A percentile compares a stretch with the other conserved stretches of the same genome.
These are phyloP conservation scores for Calamus simplicifolius DNA, from an alignment of 176 grass and related monocot genomes.

Conservation along the genomic window DNA sequence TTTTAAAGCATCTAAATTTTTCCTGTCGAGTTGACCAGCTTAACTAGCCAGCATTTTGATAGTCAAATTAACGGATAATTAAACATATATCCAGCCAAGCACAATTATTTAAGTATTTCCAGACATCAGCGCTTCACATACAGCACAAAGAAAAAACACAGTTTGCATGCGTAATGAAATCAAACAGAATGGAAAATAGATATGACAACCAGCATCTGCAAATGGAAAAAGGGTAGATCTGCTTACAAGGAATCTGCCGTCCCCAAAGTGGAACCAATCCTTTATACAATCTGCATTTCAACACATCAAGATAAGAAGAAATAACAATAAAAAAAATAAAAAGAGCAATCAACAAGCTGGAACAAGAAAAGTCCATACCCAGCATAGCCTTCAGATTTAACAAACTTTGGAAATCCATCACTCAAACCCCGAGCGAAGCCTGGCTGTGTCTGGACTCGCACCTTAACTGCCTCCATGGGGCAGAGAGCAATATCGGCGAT, in stretches of 20 bases:
- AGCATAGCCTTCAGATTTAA: constrained; percentile 63
- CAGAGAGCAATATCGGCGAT: constrained; percentile 97
- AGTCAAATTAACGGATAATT: too few relatives aligned
- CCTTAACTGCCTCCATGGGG: constrained; percentile 95
- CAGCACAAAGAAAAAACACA: too few relatives aligned
- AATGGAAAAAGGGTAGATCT: background rate
- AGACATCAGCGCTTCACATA: too few relatives aligned
- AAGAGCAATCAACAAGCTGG: too few relatives aligned
- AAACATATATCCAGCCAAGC: too few relatives aligned
- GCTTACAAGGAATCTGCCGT: constrained; percentile 21
- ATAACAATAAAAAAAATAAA: constrained; percentile 1
- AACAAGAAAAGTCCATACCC: constrained; percentile 35
- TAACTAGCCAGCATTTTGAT: too few relatives aligned
- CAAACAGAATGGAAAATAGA: too few relatives aligned
- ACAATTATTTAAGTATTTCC: too few relatives aligned
- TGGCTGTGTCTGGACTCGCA: constrained; percentile 93
- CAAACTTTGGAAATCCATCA: constrained; percentile 91
- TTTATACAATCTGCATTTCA: constrained; percentile 10
- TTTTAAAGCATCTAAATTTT: too few relatives aligned
- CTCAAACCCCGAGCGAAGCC: constrained; percentile 88
- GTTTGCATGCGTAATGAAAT: too few relatives aligned
- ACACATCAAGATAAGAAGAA: background rate
- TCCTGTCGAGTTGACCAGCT: too few relatives aligned
- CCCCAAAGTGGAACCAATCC: constrained; percentile 19
- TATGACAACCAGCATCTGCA: background rate